phyloP scores from a whole-genome alignment of 2,329 filamentous ascomycete species.

The Ophiostoma piceae region DNA sequence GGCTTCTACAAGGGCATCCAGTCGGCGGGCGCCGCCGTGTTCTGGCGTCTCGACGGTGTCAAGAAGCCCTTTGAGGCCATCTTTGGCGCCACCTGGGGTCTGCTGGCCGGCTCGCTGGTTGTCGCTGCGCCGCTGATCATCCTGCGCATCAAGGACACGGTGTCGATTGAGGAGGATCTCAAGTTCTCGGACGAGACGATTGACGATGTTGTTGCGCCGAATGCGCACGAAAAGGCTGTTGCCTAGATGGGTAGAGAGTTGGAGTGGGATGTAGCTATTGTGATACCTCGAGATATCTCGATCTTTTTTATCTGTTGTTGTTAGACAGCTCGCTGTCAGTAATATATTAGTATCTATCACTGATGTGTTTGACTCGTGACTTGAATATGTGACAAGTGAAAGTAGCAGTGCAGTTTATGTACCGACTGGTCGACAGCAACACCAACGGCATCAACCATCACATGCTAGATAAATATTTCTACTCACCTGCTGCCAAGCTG shows the following conservation, averaged over 20 bases:
- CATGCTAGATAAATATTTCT: too few species aligned
- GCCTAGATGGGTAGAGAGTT: too few species aligned
- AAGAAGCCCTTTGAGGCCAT: slow-evolving; percentile 62
- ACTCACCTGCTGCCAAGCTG: not conserved
- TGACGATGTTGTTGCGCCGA: slow-evolving; percentile 54
- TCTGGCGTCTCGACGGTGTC: slow-evolving; percentile 62
- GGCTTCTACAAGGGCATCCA: slow-evolving; percentile 57
- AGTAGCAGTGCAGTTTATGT: too few species aligned
- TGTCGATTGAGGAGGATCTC: slow-evolving; percentile 74
- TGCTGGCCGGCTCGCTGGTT: slow-evolving; percentile 67
- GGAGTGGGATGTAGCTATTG: not conserved
- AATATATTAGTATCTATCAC: too few species aligned
- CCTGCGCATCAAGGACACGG: slow-evolving; percentile 73
- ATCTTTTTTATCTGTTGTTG: not conserved
- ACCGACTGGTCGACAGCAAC: too few species aligned
- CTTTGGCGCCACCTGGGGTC: slow-evolving; percentile 68
- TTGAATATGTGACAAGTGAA: too few species aligned
- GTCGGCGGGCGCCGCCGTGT: slow-evolving; percentile 76
- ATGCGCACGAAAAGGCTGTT: slow-evolving; percentile 25
- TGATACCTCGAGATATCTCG: slow-evolving; percentile 14
- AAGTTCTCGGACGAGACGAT: slow-evolving; percentile 79
- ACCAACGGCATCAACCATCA: too few species aligned
- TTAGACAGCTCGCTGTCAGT: not conserved
- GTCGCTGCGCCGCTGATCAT: slow-evolving; percentile 75
- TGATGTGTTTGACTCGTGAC: too few species aligned